A percentile compares a stretch with the other conserved stretches of the same genome.
Conservation (phyloP, 2,329 filamentous ascomycete species). For the Colletotrichum karsti region DNA sequence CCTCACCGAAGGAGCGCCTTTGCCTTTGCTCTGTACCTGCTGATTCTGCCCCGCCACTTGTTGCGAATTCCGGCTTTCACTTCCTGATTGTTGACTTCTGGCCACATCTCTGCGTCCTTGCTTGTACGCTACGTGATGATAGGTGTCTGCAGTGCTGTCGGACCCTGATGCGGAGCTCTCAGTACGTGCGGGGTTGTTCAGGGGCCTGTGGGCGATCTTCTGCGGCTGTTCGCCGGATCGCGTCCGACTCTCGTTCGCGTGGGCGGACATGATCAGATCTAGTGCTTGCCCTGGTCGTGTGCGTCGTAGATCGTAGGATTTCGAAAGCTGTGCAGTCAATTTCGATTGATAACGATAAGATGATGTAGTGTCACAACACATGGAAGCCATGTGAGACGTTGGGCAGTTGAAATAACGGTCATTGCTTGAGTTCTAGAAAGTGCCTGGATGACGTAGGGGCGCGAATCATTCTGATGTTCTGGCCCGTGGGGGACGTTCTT, state of each 20-base stretch:
- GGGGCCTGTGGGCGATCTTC: neutral
- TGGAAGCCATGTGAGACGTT: neutral
- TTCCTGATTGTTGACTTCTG: neutral
- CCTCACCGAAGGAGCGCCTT: conserved; percentile 14
- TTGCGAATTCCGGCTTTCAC: neutral
- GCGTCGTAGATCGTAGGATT: neutral
- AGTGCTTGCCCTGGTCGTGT: neutral
- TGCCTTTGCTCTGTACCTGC: neutral
- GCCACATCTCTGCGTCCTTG: neutral
- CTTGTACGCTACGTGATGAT: neutral
- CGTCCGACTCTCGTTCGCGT: neutral
- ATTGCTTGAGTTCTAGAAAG: neutral
- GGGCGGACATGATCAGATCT: neutral
- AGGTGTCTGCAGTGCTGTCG: neutral
- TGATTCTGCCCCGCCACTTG: conserved; percentile 7
- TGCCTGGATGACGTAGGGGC: conserved; percentile 10
- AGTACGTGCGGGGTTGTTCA: neutral
- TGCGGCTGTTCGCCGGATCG: neutral
- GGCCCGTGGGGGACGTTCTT: neutral
- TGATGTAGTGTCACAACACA: neutral
- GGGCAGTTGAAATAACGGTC: neutral
- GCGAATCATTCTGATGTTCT: neutral
- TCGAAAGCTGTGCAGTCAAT: neutral
- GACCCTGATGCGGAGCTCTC: neutral
- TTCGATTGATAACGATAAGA: neutral